Evolutionary conservation across 2,329 filamentous ascomycete genomes (phyloP), one percentile per base, ranked within the genome.

Genomic region (Didymella exigua): DNA sequence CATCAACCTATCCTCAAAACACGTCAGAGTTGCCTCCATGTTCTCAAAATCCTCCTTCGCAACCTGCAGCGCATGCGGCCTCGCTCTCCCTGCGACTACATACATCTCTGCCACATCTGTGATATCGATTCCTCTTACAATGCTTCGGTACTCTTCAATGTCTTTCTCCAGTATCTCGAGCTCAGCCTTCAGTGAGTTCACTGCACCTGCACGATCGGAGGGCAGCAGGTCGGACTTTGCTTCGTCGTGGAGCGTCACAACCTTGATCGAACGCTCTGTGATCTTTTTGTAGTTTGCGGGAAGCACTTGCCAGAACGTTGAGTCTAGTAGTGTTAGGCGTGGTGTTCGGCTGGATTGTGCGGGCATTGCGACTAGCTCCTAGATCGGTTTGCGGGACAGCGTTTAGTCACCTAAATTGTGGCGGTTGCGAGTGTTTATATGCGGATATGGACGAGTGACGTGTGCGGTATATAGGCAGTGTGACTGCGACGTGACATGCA

Each of bases 61-160:
- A 30, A 62, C 43, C 23, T 58, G 52, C 40, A 59, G 50, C 24
- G 62, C 62, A 26, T 45, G 42, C 33, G 52, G 45, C 2, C 29
- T 41, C 4, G 26, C 36, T 16, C 41, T 48, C 1, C 62, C 62
- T 11, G 57, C 59, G 7, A 56, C 49, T 0, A 59, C 36, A 31
- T 65, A 63, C 23, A 62, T 41, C 13, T 49, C 60, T 7, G 56
- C 53, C 2, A 65, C 24, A 45, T 60, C 59, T 4, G 48, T 57
- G 2, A 62, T 46, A n/a, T 56, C 27, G 5, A 63, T 49, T 2
- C 40, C 26, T 9, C 41, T 50, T 1, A 52, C 49, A 0, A 63
- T 31, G 13, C 16, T 26, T 0, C 54, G 43, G 14, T 63, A 65
- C 3, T 50, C 36, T 9, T 44, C 26, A 7, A 63, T 29, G 10